These are phyloP conservation scores for Chalciporus sp. DNA, from an alignment of 1,284 basidiomycete genomes.

Conservation along the genomic window DNA sequence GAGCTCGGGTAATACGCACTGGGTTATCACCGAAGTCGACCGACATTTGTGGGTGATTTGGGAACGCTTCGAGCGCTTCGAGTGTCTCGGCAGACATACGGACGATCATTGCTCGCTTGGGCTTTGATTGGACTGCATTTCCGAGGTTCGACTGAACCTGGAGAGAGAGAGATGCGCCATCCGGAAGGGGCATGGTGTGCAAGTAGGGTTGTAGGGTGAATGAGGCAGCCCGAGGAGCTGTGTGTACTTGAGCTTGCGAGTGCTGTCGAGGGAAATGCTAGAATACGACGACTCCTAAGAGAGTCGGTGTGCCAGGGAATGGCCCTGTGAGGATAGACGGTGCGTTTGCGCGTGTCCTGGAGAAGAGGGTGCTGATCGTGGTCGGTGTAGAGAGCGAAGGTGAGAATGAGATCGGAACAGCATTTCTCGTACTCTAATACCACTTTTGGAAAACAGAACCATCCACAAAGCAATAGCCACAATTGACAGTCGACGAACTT, in stretches of 20 bases:
- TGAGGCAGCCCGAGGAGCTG: neutral
- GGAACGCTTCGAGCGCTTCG: constrained; percentile 58
- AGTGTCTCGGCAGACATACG: constrained; percentile 70
- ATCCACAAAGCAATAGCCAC: neutral
- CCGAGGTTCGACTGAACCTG: constrained; percentile 56
- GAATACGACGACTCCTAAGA: neutral
- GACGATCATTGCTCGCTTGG: constrained; percentile 72
- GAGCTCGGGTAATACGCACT: constrained; percentile 40
- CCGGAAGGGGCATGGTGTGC: constrained; percentile 62
- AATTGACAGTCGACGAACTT: no score
- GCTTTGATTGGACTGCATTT: constrained; percentile 55
- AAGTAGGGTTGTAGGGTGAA: neutral
- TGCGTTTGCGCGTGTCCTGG: neutral
- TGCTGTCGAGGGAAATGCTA: constrained; percentile 2
- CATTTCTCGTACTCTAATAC: neutral
- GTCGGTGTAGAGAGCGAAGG: constrained; percentile 1
- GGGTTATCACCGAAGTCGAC: constrained; percentile 62
- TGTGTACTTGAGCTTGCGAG: neutral
- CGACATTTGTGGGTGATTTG: constrained; percentile 49
- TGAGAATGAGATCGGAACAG: constrained; percentile 9
- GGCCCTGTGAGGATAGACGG: neutral
- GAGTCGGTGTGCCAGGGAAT: neutral
- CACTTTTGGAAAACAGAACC: constrained; percentile 2
- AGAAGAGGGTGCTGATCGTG: neutral
- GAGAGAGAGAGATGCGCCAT: constrained; percentile 52